These are phyloP conservation scores for Porpolomopsis calyptriformis DNA, from an alignment of 768 basidiomycete species.

Conservation along the genomic window DNA sequence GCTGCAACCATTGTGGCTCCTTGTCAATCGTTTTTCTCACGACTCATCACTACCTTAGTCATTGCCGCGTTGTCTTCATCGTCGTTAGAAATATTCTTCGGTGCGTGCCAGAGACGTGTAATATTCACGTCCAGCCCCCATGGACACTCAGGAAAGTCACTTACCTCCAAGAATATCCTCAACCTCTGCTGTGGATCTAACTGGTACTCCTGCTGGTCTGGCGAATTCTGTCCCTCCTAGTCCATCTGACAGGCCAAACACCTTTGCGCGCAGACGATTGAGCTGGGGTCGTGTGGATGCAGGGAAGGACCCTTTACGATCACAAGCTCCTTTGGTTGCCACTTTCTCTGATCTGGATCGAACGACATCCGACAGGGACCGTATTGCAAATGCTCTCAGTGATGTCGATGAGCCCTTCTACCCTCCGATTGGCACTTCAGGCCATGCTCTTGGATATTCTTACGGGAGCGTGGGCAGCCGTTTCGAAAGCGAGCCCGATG, in stretches of 20 bases:
- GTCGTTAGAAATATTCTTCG: no score
- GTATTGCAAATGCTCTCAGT: constrained; percentile 15
- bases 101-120: not conserved
- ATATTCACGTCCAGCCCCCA: not conserved
- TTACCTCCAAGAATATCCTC: constrained; percentile 17
- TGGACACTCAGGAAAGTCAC: not conserved
- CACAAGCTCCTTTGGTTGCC: constrained; percentile 23
- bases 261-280: constrained; percentile 40
- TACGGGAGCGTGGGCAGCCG: constrained; percentile 22
- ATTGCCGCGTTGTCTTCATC: no score
- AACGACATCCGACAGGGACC: constrained; percentile 15
- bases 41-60: no score
- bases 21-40: no score
- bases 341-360: constrained; percentile 10
- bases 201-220: constrained; percentile 35
- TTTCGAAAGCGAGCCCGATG: constrained; percentile 24
- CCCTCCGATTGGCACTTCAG: constrained; percentile 28
- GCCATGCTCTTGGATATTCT: constrained; percentile 17
- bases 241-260: constrained; percentile 33
- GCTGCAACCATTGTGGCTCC: no score
- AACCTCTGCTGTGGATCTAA: constrained; percentile 44
- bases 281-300: constrained; percentile 46
- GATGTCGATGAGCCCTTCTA: constrained; percentile 40
- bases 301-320: constrained; percentile 38
- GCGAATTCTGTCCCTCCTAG: constrained; percentile 35